Evolutionary conservation across 305 asterid genomes (phyloP).

Genomic region (Fraxinus dipetala): DNA sequence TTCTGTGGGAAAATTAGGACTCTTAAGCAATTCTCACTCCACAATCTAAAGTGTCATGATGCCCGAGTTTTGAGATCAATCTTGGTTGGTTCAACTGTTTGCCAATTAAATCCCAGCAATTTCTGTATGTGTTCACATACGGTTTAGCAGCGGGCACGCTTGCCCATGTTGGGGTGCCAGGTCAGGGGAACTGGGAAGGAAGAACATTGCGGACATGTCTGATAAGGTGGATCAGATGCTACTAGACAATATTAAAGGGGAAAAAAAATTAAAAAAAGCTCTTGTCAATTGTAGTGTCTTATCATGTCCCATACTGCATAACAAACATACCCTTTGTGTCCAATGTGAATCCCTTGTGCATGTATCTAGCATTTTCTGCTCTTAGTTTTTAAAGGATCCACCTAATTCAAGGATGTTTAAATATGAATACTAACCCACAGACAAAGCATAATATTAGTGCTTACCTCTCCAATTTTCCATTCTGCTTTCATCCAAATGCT

Average conservation of each 20-base stretch:
- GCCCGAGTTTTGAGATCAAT: background rate
- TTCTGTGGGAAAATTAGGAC: background rate
- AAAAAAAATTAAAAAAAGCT: too few relatives aligned
- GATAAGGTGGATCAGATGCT: background rate
- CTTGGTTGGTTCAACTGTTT: background rate
- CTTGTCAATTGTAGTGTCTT: background rate
- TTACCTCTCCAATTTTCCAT: slow-evolving; percentile 87
- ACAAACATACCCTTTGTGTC: background rate
- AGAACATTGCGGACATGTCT: background rate
- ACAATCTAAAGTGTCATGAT: background rate
- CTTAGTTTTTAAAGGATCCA: background rate
- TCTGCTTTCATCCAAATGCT: slow-evolving; percentile 60
- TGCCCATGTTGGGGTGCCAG: background rate
- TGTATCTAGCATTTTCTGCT: background rate
- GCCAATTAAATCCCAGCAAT: background rate
- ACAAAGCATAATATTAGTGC: slow-evolving; percentile 1
- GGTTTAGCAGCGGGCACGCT: background rate
- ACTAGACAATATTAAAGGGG: background rate
- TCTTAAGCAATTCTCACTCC: background rate
- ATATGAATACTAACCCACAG: background rate
- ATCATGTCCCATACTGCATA: background rate
- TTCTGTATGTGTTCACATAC: background rate
- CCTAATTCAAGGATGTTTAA: slow-evolving; percentile 2
- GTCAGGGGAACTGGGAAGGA: background rate
- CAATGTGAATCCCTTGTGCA: background rate